Conservation (phyloP, 2,329 filamentous ascomycete species). For the Proliferodiscus dingleyae region DNA sequence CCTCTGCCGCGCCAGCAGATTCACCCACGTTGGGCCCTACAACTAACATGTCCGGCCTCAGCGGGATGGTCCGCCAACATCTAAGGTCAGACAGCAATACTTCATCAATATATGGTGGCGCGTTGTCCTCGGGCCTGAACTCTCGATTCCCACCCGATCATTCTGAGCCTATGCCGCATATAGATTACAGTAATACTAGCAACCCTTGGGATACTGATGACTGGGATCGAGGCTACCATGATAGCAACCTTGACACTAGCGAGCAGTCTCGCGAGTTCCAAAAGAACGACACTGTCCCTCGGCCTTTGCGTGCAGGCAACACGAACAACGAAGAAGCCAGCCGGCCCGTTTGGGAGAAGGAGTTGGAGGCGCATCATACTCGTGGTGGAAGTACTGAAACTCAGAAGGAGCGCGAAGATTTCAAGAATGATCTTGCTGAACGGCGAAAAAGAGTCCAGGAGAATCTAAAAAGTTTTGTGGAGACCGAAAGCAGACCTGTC, state of each 20-base stretch:
- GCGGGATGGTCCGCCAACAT: constrained; percentile 79
- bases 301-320: constrained; percentile 16
- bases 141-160: constrained; percentile 36
- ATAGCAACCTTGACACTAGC: constrained; percentile 1
- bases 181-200: constrained; percentile 33
- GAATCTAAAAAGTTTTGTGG: constrained; percentile 64
- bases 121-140: constrained; percentile 38
- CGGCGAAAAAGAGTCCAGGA: constrained; percentile 68
- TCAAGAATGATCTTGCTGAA: constrained; percentile 66
- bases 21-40: constrained; percentile 75
- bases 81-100: constrained; percentile 74
- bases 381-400: constrained; percentile 46
- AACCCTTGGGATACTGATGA: constrained; percentile 42
- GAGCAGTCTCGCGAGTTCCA: constrained; percentile 11
- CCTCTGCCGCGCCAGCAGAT: constrained; percentile 39
- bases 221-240: constrained; percentile 24
- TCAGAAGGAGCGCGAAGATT: constrained; percentile 60
- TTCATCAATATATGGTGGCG: constrained; percentile 68
- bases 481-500: constrained; percentile 48
- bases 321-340: constrained; percentile 10
- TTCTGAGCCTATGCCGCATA: constrained; percentile 23
- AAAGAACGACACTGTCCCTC: constrained; percentile 8
- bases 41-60: constrained; percentile 52
- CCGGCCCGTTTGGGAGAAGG: constrained; percentile 27
- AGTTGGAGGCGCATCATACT: constrained; percentile 34